Base-by-base conservation (phyloP, 2,329 filamentous ascomycete genomes). In the Hymenoscyphus scutula region DNA sequence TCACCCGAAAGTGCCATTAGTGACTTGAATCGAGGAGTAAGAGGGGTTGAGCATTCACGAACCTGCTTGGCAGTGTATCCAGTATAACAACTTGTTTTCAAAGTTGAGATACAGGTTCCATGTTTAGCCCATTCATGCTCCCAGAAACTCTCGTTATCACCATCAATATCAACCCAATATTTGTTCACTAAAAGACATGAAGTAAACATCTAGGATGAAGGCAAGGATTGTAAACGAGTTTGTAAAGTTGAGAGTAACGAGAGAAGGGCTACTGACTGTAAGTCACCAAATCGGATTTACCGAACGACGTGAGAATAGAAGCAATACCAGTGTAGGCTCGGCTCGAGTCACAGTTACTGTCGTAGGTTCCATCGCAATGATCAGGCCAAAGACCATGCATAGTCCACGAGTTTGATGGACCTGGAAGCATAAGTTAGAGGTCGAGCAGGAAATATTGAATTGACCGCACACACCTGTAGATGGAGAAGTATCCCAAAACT, bases 51-150 rank as follows among this genome's bases (percentile, higher is more conserved):
- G 53, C 19, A 23, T 51, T 51, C 23, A 51, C 10, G 11, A 25
- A 51, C 45, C 45, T 51, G 45, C 23, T 30, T 59, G 23, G 61
- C 23, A 25, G 54, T 60, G 54, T 63, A 58, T 1, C 55, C 54
- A 13, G 53, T 64, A 76, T 91, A 92, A 78, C 89, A 92, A 23
- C 76, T 74, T 0, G 89, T 84, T 45, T 86, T 79, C 11, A 92
- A 80, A 0, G 89, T 92, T 68, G 81, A 86, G 67, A 91, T 84
- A 75, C 89, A 92, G 19, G 81, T 83, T 59, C 89, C 90, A 72
- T 92, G 89, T 74, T 91, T 92, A 68, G 81, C 79, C 85, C 86
- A 92, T 74, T 92, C 89, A 73, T 91, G 88, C 72, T 88, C 78
- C 89, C 89, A 92, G 69, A 92, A 85, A 11, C 77, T 76, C 67